Conservation (phyloP, 169 alveolate species). For the Plasmodium gallinaceum region DNA sequence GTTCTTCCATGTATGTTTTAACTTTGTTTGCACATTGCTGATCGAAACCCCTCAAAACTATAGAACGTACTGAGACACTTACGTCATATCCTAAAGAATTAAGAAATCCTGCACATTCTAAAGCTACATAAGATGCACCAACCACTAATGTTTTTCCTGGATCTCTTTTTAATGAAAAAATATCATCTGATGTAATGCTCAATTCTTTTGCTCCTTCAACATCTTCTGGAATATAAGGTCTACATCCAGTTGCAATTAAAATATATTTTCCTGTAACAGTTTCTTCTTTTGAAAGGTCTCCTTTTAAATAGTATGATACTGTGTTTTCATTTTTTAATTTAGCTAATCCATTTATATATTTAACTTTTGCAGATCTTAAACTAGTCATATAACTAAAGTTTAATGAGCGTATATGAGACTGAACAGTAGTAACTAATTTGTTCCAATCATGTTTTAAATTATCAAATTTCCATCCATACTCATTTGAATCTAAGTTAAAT, state of each 20-base stretch:
- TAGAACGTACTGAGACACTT: slow-evolving; percentile 93
- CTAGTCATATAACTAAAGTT: slow-evolving; percentile 95
- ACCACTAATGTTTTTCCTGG: slow-evolving; percentile 97
- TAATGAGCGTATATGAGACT: slow-evolving; percentile 92
- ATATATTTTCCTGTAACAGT: slow-evolving; percentile 91
- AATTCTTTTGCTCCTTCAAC: slow-evolving; percentile 93
- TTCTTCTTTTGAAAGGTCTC: slow-evolving; percentile 80
- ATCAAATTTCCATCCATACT: slow-evolving; percentile 72
- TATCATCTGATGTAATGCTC: slow-evolving; percentile 97
- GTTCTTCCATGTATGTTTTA: slow-evolving; percentile 89
- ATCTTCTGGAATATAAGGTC: slow-evolving; percentile 93
- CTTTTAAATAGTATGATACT: slow-evolving; percentile 81
- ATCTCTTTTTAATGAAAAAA: slow-evolving; percentile 89
- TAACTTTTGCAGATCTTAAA: slow-evolving; percentile 87
- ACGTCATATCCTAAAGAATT: slow-evolving; percentile 95
- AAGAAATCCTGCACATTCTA: slow-evolving; percentile 98
- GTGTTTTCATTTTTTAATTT: slow-evolving; percentile 66
- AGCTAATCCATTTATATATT: slow-evolving; percentile 92
- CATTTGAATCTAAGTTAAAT: slow-evolving; percentile 47
- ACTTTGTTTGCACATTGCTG: slow-evolving; percentile 93
- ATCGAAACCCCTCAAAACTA: slow-evolving; percentile 97
- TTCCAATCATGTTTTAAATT: slow-evolving; percentile 89
- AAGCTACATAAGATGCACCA: slow-evolving; percentile 98
- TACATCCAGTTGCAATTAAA: slow-evolving; percentile 96
- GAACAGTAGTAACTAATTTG: slow-evolving; percentile 89